Base-by-base conservation (phyloP, 345 rosid genomes). In the Streptanthus diversifolius region DNA sequence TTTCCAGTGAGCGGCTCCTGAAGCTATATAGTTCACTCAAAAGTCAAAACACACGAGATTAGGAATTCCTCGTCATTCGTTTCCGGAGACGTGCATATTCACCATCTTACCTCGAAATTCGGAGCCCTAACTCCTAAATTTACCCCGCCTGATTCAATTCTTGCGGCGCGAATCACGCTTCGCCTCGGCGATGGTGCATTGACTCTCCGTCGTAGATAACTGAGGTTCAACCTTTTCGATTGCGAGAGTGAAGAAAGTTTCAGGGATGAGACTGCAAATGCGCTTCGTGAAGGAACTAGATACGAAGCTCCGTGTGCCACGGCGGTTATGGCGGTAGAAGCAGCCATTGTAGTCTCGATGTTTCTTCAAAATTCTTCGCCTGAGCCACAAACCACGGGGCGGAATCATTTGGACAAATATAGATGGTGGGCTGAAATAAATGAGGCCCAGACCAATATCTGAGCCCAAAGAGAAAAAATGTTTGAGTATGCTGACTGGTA, bases 1-100 rank as follows among this genome's bases (percentile, higher is more conserved):
- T 83, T 90, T 70, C 98, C 97, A 29, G 97, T 85, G 11, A 90
- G 83, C 19, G 96, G 95, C 87, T 90, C 95, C 25, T 82, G 80
- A 58, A 90, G 83, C 93, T 92, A 65, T 11, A 62, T 5, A 40
- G 45, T 47, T 63, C 60, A 73, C 66, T 45, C 71, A 72, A 18
- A 52, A n/a, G n/a, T n/a, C n/a, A n/a, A 52, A 41, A 52, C 40
- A 74, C 24, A 48, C 25, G 47, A 30, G 11, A 39, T 37, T 25
- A 27, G 17, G 21, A 19, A 17, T 48, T 48, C 7, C 12, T 35
- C 47, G 2, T 9, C 12, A 35, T 60, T 43, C n/a, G 13, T 10
- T 40, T 30, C 25, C 14, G 0, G 2, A 5, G 40, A 64, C 37
- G 49, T 8, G 8, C 6, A 66, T 14, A 22, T 6, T 47, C 1